Evolutionary conservation across 2,329 filamentous ascomycete species (phyloP).

Genomic region (Dryadomyces quercus-mongolicae): DNA sequence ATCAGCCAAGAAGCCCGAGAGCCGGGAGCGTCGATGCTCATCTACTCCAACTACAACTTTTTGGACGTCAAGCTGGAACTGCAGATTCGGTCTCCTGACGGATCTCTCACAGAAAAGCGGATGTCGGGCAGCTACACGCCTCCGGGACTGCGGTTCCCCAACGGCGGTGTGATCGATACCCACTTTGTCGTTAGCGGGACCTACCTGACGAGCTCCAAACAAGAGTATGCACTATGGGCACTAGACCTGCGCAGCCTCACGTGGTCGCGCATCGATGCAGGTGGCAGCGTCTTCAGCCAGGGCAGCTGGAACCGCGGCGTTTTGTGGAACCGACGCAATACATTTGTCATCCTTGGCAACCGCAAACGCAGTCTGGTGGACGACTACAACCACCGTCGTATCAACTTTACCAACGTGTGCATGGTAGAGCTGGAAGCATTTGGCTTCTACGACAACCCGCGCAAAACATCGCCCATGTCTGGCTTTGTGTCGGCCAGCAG

Average conservation of each 20-base stretch:
- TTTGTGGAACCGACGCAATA: conserved; percentile 84
- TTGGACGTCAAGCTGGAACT: conserved; percentile 92
- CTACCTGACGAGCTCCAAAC: conserved; percentile 93
- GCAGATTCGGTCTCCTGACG: conserved; percentile 76
- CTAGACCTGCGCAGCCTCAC: conserved; percentile 77
- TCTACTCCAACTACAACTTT: conserved; percentile 99
- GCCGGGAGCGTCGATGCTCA: conserved; percentile 66
- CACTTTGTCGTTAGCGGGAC: conserved; percentile 97
- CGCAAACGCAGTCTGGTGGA: conserved; percentile 88
- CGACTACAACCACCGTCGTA: conserved; percentile 93
- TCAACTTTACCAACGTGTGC: conserved; percentile 95
- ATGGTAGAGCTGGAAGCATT: conserved; percentile 96
- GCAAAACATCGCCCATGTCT: conserved; percentile 64
- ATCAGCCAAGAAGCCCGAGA: conserved; percentile 44
- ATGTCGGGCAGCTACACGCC: conserved; percentile 84
- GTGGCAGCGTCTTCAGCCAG: conserved; percentile 86
- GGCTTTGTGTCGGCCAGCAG: conserved; percentile 75
- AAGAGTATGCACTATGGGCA: conserved; percentile 96
- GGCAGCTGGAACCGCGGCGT: conserved; percentile 97
- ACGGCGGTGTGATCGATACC: conserved; percentile 87
- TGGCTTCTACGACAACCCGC: conserved; percentile 91
- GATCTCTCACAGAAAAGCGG: conserved; percentile 69
- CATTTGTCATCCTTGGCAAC: conserved; percentile 91
- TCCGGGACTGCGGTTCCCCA: conserved; percentile 87
- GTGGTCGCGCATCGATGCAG: conserved; percentile 93